A percentile compares a stretch with the other conserved stretches of the same genome.
phyloP scores from a whole-genome alignment of 768 basidiomycete species.

The Fibroporia radiculosa region DNA sequence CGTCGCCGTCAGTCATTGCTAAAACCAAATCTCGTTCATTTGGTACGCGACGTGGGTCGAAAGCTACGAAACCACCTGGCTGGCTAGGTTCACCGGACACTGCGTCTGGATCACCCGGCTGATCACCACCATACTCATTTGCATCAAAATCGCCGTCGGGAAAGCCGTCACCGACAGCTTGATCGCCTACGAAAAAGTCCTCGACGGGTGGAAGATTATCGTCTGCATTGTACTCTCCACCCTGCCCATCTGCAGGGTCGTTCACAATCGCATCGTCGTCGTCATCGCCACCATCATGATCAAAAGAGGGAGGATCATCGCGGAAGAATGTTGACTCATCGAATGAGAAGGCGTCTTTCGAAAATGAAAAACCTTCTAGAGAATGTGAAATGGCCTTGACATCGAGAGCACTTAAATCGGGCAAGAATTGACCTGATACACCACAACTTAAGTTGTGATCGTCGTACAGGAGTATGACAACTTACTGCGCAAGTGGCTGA shows the following conservation, averaged over 20 bases:
- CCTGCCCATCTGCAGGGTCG: conserved; percentile 15
- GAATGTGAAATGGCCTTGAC: conserved; percentile 75
- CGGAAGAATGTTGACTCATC: conserved; percentile 58
- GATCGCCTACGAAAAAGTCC: conserved; percentile 64
- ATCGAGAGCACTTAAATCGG: conserved; percentile 55
- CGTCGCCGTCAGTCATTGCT: conserved; percentile 69
- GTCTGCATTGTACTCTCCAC: conserved; percentile 31
- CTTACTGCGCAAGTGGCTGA: conserved; percentile 56
- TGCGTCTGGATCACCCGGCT: conserved; percentile 36
- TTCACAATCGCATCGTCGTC: too few species aligned
- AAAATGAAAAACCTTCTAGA: conserved; percentile 76
- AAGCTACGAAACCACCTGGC: conserved; percentile 57
- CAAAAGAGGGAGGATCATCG: conserved; percentile 37
- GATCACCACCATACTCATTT: conserved; percentile 29
- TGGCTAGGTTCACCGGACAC: conserved; percentile 33
- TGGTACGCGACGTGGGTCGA: conserved; percentile 76
- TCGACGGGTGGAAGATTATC: conserved; percentile 36
- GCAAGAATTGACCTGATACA: conserved; percentile 58
- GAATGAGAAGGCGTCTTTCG: conserved; percentile 53
- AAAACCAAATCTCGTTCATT: conserved; percentile 77
- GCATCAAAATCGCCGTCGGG: conserved; percentile 34
- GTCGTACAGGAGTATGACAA: conserved; percentile 1
- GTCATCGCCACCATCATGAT: conserved; percentile 39
- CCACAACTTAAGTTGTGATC: not conserved
- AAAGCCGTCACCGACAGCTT: conserved; percentile 44